Conservation (phyloP, 495 filamentous ascomycete species). For the Xanthoparmelia taractica region DNA sequence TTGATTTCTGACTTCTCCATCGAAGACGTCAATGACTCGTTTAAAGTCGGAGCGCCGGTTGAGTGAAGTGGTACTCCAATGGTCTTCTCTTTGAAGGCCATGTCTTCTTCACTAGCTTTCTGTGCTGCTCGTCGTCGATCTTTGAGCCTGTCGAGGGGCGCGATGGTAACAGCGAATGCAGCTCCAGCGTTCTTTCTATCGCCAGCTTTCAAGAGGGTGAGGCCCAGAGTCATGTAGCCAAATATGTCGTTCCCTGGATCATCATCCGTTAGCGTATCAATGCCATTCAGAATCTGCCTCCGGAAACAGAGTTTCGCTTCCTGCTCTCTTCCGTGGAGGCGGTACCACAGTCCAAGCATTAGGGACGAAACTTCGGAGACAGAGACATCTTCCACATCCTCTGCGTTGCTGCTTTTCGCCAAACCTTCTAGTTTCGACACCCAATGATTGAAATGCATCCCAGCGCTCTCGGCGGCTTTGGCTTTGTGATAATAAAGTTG, state of each 20-base stretch:
- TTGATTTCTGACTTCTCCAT: background rate
- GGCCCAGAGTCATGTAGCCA: background rate
- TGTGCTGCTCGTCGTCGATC: background rate
- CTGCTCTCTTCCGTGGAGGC: slow-evolving; percentile 5
- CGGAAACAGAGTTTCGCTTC: slow-evolving; percentile 8
- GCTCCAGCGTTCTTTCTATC: slow-evolving; percentile 2
- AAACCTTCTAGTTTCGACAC: background rate
- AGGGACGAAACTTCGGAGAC: background rate
- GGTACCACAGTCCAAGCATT: slow-evolving; percentile 7
- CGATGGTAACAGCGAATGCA: slow-evolving; percentile 1
- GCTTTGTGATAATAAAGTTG: slow-evolving; percentile 8
- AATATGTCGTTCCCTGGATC: slow-evolving; percentile 5
- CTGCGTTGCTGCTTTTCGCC: background rate
- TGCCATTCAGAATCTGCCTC: background rate
- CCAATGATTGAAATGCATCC: background rate
- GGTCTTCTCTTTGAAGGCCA: background rate
- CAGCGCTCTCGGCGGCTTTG: background rate
- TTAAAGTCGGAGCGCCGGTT: background rate
- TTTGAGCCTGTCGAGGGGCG: background rate
- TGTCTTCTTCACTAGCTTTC: background rate
- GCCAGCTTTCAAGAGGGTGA: slow-evolving; percentile 1
- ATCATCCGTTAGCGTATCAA: slow-evolving; percentile 13
- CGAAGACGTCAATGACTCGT: background rate
- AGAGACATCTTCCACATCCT: background rate
- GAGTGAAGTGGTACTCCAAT: background rate